phyloP scores from a whole-genome alignment of 352 stramenopile species.

The Peronospora belbahrii region DNA sequence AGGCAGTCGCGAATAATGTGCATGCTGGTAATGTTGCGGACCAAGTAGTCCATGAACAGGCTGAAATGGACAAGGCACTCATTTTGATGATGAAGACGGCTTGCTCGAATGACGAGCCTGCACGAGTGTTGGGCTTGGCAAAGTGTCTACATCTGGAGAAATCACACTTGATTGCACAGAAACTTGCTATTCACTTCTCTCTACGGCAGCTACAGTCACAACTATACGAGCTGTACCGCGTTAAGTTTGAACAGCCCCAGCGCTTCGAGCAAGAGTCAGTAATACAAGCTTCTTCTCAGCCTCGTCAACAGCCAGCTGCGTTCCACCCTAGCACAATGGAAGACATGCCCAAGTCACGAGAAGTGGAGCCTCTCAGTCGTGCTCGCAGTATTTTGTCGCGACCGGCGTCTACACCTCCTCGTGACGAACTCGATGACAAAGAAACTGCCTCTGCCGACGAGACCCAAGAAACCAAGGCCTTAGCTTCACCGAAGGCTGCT shows the following conservation, averaged over 20 bases:
- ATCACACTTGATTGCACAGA: conserved; percentile 76
- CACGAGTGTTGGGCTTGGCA: conserved; percentile 63
- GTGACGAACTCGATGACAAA: conserved; percentile 8
- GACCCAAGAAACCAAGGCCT: conserved; percentile 4
- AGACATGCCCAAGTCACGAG: conserved; percentile 3
- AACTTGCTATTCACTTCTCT: conserved; percentile 73
- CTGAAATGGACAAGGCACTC: conserved; percentile 77
- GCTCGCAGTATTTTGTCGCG: conserved; percentile 32
- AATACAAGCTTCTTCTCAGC: conserved; percentile 9
- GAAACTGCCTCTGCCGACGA: conserved; percentile 8
- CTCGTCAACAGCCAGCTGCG: conserved; percentile 1
- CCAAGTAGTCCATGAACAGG: conserved; percentile 51
- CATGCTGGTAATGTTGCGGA: conserved; percentile 18
- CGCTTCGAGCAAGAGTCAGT: conserved; percentile 11
- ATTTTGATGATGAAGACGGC: conserved; percentile 82
- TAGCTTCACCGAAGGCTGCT: conserved; percentile 7
- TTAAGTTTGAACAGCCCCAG: conserved; percentile 42
- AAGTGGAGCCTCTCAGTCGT: conserved; percentile 28
- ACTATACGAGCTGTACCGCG: conserved; percentile 62
- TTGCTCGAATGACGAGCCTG: conserved; percentile 57
- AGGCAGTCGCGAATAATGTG: conserved; percentile 26
- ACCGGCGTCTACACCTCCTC: conserved; percentile 19
- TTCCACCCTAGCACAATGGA: conserved; percentile 14
- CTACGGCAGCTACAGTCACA: conserved; percentile 63
- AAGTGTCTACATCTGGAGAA: conserved; percentile 81